A percentile compares a stretch with the other conserved stretches of the same genome.
Evolutionary conservation across 2,329 filamentous ascomycete species (phyloP).

Genomic region (Sporothrix euskadiensis): DNA sequence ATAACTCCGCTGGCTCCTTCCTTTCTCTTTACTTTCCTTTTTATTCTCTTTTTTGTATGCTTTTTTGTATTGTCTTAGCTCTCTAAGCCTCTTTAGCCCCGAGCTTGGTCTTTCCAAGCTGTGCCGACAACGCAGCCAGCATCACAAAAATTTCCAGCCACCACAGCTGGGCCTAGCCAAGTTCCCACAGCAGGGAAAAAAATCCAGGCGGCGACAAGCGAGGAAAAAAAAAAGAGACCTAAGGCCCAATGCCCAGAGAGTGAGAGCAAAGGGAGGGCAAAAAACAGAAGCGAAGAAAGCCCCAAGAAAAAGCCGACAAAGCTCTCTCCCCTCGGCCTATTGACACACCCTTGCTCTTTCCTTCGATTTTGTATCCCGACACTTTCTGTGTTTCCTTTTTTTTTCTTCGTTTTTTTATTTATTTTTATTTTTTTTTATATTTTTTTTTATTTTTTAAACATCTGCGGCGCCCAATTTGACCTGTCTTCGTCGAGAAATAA

Average conservation of each 20-base stretch:
- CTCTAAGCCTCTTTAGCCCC: not conserved
- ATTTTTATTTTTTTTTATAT: too few relatives aligned
- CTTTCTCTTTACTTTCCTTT: not conserved
- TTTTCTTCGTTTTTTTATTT: not conserved
- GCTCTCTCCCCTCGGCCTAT: not conserved
- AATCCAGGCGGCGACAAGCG: not conserved
- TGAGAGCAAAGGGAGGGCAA: conserved; percentile 10
- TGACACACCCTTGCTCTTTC: not conserved
- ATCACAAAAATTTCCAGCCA: conserved; percentile 24
- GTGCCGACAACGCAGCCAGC: conserved; percentile 28
- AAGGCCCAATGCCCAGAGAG: not conserved
- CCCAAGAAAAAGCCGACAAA: conserved; percentile 13
- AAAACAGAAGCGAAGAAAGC: not conserved
- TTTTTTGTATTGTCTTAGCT: not conserved
- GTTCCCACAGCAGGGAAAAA: not conserved
- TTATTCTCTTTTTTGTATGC: not conserved
- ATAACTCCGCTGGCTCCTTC: not conserved
- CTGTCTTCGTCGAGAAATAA: not conserved
- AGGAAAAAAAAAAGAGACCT: not conserved
- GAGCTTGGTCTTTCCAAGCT: not conserved
- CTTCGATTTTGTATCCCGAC: not conserved
- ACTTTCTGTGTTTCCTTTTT: not conserved
- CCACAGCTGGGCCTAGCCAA: conserved; percentile 4
- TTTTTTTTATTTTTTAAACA: not conserved
- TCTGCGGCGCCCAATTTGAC: not conserved